Percentiles rank a stretch among this genome's conserved stretches.
phyloP scores from a whole-genome alignment of 345 rosid species.

The Citrus australasica region DNA sequence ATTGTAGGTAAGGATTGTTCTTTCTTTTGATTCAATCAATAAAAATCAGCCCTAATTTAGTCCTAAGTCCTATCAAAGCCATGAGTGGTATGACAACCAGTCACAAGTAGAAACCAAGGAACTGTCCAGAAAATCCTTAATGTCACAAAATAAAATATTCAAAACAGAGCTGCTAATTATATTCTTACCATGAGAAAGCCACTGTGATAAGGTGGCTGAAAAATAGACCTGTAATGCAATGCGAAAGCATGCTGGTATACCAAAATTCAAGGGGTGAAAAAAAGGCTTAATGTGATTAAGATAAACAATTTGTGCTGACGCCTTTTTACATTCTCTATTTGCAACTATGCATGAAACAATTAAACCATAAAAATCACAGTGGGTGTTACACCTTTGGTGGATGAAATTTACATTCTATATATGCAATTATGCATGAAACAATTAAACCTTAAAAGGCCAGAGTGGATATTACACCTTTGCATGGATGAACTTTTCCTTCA shows the following conservation, averaged over 20 bases:
- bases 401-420: constrained; percentile 38
- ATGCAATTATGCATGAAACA: neutral
- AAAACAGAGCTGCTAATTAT: neutral
- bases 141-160: neutral
- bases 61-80: no score
- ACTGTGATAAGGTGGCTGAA: neutral
- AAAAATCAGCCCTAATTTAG: no score
- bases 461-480: constrained; percentile 57
- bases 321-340: neutral
- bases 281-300: neutral
- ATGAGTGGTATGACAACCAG: neutral
- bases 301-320: neutral
- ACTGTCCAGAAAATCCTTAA: neutral
- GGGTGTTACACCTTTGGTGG: constrained; percentile 67
- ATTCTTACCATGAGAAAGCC: neutral
- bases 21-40: no score
- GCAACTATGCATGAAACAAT: neutral
- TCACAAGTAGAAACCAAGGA: neutral
- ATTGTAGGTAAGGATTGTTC: no score
- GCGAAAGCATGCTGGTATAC: neutral
- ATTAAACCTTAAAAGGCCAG: constrained; percentile 17
- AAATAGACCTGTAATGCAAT: neutral
- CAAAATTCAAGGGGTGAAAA: neutral
- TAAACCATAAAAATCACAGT: constrained; percentile 10
- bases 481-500: constrained; percentile 97